Conservation (phyloP, 2,329 filamentous ascomycete species). For the Talaromyces sp. region DNA sequence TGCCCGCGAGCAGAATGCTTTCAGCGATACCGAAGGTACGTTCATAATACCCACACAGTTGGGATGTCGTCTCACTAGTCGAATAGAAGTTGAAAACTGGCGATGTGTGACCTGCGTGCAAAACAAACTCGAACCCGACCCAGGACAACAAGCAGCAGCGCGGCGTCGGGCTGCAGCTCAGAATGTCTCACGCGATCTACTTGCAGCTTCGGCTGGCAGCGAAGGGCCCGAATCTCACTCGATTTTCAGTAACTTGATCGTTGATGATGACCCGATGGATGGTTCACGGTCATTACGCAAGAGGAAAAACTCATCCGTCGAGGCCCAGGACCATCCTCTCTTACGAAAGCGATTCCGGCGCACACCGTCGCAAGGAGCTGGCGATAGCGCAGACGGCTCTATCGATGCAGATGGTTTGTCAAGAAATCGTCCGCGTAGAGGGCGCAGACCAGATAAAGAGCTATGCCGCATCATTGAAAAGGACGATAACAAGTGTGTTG, state of each 20-base stretch:
- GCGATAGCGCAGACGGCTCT: slow-evolving; percentile 17
- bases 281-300: slow-evolving; percentile 75
- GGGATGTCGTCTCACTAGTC: not conserved
- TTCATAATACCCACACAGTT: slow-evolving; percentile 12
- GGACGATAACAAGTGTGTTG: slow-evolving; percentile 45
- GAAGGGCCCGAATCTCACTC: slow-evolving; percentile 68
- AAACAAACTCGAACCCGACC: slow-evolving; percentile 31
- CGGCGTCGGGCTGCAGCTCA: slow-evolving; percentile 53
- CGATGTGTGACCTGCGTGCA: slow-evolving; percentile 55
- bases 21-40: slow-evolving; percentile 61
- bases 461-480: slow-evolving; percentile 36
- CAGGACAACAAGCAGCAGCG: slow-evolving; percentile 17
- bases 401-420: slow-evolving; percentile 18
- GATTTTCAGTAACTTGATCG: slow-evolving; percentile 67
- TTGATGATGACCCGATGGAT: slow-evolving; percentile 69
- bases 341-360: slow-evolving; percentile 47
- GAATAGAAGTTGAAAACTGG: slow-evolving; percentile 54
- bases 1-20: slow-evolving; percentile 64
- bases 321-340: slow-evolving; percentile 45
- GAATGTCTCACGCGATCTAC: slow-evolving; percentile 64
- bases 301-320: slow-evolving; percentile 71
- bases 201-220: slow-evolving; percentile 62
- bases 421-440: slow-evolving; percentile 55
- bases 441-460: slow-evolving; percentile 39
- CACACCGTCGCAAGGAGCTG: slow-evolving; percentile 18